Conservation (phyloP, 169 alveolate species). For the Perkinsus olseni region DNA sequence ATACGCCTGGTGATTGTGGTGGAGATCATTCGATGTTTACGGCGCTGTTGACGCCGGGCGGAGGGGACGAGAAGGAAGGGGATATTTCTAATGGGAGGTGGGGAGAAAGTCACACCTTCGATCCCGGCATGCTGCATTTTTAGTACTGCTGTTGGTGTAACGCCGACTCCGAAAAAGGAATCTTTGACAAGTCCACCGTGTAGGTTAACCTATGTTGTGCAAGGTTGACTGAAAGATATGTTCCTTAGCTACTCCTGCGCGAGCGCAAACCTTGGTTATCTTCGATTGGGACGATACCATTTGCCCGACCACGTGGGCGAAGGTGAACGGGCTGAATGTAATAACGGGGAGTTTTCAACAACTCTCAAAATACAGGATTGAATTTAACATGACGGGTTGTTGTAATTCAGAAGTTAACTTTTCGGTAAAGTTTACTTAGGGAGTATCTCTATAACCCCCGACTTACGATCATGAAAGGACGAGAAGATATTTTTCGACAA, state of each 20-base stretch:
- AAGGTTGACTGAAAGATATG: not conserved
- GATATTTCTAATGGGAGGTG: not conserved
- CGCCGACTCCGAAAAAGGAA: not conserved
- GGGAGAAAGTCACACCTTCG: not conserved
- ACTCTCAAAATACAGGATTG: too few species aligned
- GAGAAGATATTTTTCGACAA: too few species aligned
- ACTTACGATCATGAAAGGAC: too few species aligned
- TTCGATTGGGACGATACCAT: conserved; percentile 11
- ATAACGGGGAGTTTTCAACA: not conserved
- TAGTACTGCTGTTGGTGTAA: not conserved
- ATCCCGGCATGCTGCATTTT: not conserved
- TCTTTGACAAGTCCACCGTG: not conserved
- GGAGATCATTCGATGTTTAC: too few species aligned
- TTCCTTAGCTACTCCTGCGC: not conserved
- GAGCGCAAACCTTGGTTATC: not conserved
- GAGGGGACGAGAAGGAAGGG: not conserved
- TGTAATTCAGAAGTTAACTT: too few species aligned
- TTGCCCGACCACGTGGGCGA: conserved; percentile 5
- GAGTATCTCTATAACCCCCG: too few species aligned
- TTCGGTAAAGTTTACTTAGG: too few species aligned
- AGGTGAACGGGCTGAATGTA: not conserved
- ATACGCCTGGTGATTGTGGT: too few species aligned
- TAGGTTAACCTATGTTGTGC: not conserved
- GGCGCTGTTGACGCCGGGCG: not conserved
- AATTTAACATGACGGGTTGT: too few species aligned